Evolutionary conservation across 2,329 filamentous ascomycete genomes (phyloP), one percentile per base, ranked within the genome.

Genomic region (Diaporthe vaccinii): DNA sequence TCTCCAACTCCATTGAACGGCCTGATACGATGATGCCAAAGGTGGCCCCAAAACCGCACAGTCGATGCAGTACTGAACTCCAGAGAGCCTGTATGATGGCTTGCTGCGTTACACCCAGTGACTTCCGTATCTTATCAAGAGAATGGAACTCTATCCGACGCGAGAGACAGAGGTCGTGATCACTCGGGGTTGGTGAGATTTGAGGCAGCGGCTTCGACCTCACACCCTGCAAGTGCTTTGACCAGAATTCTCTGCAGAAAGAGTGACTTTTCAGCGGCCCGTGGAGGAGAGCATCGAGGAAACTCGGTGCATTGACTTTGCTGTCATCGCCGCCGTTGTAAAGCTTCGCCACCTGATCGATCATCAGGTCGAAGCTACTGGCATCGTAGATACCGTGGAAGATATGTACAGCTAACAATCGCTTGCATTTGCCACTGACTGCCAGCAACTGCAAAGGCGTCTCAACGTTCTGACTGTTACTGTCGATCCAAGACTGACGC

Each of bases 311-410:
- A 10, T 81, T 79, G 58, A 28, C 36, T 0, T 80, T 1, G 3
- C 78, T 51, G 75, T 79, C 10, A 61, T 79, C 34, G 3, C 70
- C 71, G 3, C 49, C 20, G 57, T 22, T 82, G 82, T 10, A 78
- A 61, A 12, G 68, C 57, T 39, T 79, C 39, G 85, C 83, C 3
- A 97, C 86, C 28, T 87, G 84, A 4, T 89, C 81, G 28, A 98
- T 87, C 53, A 98, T 87, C 34, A 95, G 82, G 2, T 89, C 87
- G 53, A 98, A 89, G 76, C 95, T 96, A 78, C 90, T 93, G 2
- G 95, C 96, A 82, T 98, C 96, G 79, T 98, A 98, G 0, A 98
- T 83, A 0, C 90, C 95, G 81, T 98, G 96, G 83, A 98, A 98
- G 0, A 97, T 92, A 61, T 93, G 89, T 3, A 98, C 79, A 3